Base-by-base conservation (phyloP, 140 eudicot genomes). In the Stevia rebaudiana region DNA sequence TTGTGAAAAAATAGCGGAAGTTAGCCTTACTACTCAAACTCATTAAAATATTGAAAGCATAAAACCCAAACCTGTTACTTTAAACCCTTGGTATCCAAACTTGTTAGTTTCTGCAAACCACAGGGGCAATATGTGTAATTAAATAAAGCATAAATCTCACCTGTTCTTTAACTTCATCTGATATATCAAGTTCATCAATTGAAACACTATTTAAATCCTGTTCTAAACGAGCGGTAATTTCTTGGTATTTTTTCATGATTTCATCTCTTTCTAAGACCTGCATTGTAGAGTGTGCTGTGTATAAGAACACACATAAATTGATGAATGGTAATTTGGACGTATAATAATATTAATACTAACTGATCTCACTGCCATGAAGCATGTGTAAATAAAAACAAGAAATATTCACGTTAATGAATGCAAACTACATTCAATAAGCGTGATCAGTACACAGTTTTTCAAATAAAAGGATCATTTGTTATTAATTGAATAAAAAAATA, bases 111-210 rank as follows among this genome's bases (percentile, higher is more conserved):
- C n/a, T n/a, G n/a, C n/a, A n/a, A n/a, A n/a, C n/a, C n/a, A n/a
- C n/a, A n/a, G n/a, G n/a, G n/a, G n/a, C n/a, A n/a, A n/a, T n/a
- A n/a, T n/a, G n/a, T n/a, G n/a, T n/a, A n/a, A n/a, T n/a, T n/a
- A n/a, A n/a, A n/a, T n/a, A 28, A 28, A 44, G 41, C 67, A 53
- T 58, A 31, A 43, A 19, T 71, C 37, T 73, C 74, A 90, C 97
- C 86, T 91, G 96, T 72, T 91, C 98, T 72, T 87, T 88, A 56
- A 91, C 91, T 84, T 91, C 98, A 57, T 91, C 96, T 15, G 98
- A 87, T 56, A 91, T 84, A 77, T 87, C 95, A 71, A 91, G 89
- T 41, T 82, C 80, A 46, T 87, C 89, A 19, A 58, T 52, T 31
- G 80, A 71, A 67, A 82, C 64, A 48, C 72, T 78, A 46, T 68